Conservation (phyloP, 106 monocot species). For the Hemerocallis citrina region DNA sequence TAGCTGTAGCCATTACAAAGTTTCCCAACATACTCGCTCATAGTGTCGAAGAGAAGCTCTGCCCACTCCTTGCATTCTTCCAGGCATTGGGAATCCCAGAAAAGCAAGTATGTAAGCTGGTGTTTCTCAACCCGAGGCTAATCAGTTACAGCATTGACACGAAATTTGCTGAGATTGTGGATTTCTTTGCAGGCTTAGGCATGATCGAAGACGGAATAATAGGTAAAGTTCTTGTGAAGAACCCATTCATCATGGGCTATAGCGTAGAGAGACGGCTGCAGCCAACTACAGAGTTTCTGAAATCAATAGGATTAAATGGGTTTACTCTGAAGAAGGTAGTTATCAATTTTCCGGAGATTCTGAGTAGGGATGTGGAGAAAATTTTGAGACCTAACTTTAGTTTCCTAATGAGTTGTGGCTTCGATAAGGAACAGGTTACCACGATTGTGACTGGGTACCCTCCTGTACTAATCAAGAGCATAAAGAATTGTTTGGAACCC, state of each 20-base stretch:
- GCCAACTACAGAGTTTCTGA: constrained; percentile 74
- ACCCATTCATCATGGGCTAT: constrained; percentile 84
- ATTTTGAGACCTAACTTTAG: constrained; percentile 53
- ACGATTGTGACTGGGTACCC: constrained; percentile 64
- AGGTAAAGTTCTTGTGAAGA: constrained; percentile 64
- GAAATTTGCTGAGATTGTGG: constrained; percentile 48
- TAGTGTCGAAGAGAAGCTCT: constrained; percentile 91
- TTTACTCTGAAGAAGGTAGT: constrained; percentile 41
- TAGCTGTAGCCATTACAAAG: constrained; percentile 51
- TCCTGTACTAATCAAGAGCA: constrained; percentile 80
- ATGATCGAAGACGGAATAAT: constrained; percentile 37
- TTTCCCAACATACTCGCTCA: constrained; percentile 74
- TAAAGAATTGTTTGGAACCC: constrained; percentile 67
- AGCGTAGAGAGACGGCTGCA: constrained; percentile 66
- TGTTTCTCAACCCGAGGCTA: constrained; percentile 77
- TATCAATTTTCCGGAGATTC: constrained; percentile 55
- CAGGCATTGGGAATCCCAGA: constrained; percentile 63
- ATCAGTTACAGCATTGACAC: constrained; percentile 84
- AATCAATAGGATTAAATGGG: constrained; percentile 53
- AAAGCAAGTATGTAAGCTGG: constrained; percentile 48
- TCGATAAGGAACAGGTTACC: constrained; percentile 40
- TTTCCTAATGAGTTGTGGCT: constrained; percentile 50
- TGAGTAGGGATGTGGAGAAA: constrained; percentile 73
- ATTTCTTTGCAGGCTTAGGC: constrained; percentile 47
- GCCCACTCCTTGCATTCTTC: constrained; percentile 86